phyloP scores from a whole-genome alignment of 768 basidiomycete genomes.

The Porphyrellus cyaneotinctus region DNA sequence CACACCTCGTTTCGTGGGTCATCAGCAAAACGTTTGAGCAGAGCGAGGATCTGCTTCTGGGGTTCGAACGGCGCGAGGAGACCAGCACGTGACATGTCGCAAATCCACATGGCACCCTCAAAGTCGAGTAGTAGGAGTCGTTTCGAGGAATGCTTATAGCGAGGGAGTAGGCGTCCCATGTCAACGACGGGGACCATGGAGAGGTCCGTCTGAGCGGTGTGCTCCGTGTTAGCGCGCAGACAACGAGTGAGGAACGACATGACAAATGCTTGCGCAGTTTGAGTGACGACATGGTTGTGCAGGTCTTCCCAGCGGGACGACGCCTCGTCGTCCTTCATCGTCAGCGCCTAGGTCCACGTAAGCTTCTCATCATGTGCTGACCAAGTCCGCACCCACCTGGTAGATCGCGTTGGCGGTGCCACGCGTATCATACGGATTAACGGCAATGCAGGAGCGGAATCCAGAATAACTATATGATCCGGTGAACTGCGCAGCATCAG shows the following conservation, averaged over 20 bases:
- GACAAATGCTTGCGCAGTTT: constrained; percentile 82
- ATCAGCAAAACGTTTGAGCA: constrained; percentile 55
- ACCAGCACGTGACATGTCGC: constrained; percentile 50
- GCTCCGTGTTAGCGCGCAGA: constrained; percentile 69
- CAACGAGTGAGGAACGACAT: constrained; percentile 74
- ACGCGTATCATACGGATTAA: constrained; percentile 83
- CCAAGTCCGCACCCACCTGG: constrained; percentile 28
- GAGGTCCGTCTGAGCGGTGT: constrained; percentile 35
- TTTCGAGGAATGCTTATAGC: constrained; percentile 60
- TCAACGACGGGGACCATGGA: constrained; percentile 40
- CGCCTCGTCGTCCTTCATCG: constrained; percentile 74
- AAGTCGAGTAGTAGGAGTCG: constrained; percentile 73
- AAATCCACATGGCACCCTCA: constrained; percentile 74
- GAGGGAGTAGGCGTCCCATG: constrained; percentile 52
- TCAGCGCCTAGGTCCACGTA: constrained; percentile 46
- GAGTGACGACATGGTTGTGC: constrained; percentile 80
- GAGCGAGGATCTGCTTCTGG: constrained; percentile 37
- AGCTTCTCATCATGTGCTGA: background rate
- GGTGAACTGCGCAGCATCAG: constrained; percentile 53
- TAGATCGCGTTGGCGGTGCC: constrained; percentile 81
- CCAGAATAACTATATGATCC: constrained; percentile 85
- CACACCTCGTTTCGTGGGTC: constrained; percentile 75
- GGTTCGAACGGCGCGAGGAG: constrained; percentile 39
- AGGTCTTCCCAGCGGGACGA: constrained; percentile 78
- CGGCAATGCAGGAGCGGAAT: constrained; percentile 79